Evolutionary conservation across 495 filamentous ascomycete species (phyloP).

Genomic region (Evernia prunastri): DNA sequence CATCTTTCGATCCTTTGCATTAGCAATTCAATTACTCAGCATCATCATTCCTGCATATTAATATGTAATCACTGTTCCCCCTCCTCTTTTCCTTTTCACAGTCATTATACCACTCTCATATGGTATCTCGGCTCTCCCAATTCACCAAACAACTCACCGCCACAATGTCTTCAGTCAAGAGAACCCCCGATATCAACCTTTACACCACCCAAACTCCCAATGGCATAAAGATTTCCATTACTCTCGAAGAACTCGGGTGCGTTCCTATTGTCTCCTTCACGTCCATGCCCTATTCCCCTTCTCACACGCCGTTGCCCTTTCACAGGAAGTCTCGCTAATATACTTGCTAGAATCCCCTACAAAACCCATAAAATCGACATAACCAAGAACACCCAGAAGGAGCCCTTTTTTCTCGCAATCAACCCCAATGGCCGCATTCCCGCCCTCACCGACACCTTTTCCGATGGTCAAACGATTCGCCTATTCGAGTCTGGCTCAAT

Average conservation of each 20-base stretch:
- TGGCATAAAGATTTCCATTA: slow-evolving; percentile 72
- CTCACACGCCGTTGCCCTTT: background rate
- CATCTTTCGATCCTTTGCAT: background rate
- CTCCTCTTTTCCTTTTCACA: background rate
- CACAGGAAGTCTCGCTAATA: too few relatives aligned
- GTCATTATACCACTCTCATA: background rate
- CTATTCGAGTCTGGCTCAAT: slow-evolving; percentile 84
- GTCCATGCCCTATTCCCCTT: background rate
- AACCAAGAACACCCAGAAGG: slow-evolving; percentile 68
- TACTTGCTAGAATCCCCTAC: slow-evolving; percentile 49
- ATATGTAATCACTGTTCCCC: background rate
- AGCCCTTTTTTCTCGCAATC: slow-evolving; percentile 83
- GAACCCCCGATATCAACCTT: slow-evolving; percentile 41
- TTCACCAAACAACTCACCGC: slow-evolving; percentile 23
- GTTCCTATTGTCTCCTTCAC: background rate
- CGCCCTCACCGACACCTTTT: slow-evolving; percentile 73
- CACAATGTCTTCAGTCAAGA: slow-evolving; percentile 7
- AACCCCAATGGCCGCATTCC: slow-evolving; percentile 95
- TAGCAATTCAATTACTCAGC: background rate
- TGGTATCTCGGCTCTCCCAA: slow-evolving; percentile 7
- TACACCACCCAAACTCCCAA: slow-evolving; percentile 50
- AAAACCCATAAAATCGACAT: slow-evolving; percentile 62
- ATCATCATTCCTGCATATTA: background rate
- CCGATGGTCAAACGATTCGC: slow-evolving; percentile 63
- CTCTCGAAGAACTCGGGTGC: slow-evolving; percentile 77